phyloP scores from a whole-genome alignment of 805 yeast genomes.

The Wickerhamomyces queroliae region DNA sequence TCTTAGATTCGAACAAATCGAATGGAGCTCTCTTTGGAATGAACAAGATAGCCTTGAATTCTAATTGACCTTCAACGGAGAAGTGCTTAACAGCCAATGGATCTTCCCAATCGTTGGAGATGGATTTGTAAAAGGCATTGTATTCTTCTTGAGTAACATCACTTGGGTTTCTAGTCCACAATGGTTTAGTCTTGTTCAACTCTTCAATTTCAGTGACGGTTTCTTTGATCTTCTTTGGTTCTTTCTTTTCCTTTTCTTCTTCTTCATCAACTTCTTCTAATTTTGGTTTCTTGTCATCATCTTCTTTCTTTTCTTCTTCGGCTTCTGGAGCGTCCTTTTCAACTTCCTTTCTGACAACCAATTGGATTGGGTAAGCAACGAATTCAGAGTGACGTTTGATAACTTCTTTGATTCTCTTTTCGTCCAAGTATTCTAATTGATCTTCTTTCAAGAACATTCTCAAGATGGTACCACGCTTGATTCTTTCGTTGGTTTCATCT shows the following conservation, averaged over 20 bases:
- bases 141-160: conserved; percentile 98
- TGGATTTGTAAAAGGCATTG: conserved; percentile 98
- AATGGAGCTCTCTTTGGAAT: conserved; percentile 99
- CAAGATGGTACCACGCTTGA: conserved; percentile 92
- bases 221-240: conserved; percentile 89
- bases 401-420: conserved; percentile 98
- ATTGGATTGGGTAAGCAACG: conserved; percentile 98
- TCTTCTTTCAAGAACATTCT: conserved; percentile 98
- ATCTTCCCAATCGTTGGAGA: conserved; percentile 99
- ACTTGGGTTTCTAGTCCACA: conserved; percentile 99
- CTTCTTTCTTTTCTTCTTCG: conserved; percentile 54
- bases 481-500: conserved; percentile 80
- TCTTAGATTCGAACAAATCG: conserved; percentile 95
- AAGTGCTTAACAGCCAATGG: conserved; percentile 99
- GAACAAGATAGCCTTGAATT: conserved; percentile 95
- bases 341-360: conserved; percentile 96
- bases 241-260: conserved; percentile 64
- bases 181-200: conserved; percentile 96
- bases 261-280: conserved; percentile 71
- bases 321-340: conserved; percentile 94
- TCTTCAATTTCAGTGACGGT: conserved; percentile 93
- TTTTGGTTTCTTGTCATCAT: conserved; percentile 64
- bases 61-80: conserved; percentile 99
- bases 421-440: conserved; percentile 98
- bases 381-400: conserved; percentile 99